A percentile compares a stretch with the other conserved stretches of the same genome.
Evolutionary conservation across 305 asterid species (phyloP).

Genomic region (Ilex paraguariensis): DNA sequence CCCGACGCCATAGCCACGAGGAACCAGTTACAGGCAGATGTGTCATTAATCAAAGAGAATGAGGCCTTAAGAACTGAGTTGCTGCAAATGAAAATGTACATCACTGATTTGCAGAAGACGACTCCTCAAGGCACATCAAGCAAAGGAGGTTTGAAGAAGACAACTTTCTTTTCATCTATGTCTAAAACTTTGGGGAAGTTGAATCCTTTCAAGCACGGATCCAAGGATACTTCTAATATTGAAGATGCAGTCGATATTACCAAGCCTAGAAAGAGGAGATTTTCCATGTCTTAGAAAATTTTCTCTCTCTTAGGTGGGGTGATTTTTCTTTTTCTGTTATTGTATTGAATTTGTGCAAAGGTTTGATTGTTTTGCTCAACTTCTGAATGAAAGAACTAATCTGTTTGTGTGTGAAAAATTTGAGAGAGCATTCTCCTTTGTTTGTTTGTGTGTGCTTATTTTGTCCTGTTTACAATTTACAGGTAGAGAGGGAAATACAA

Average conservation of each 20-base stretch:
- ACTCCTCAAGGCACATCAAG: slow-evolving; percentile 31
- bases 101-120: slow-evolving; percentile 52
- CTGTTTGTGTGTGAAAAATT: not conserved
- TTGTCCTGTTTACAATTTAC: too few relatives aligned
- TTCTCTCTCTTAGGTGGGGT: not conserved
- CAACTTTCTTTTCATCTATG: slow-evolving; percentile 73
- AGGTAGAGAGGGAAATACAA: too few relatives aligned
- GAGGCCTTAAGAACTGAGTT: slow-evolving; percentile 75
- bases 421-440: not conserved
- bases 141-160: slow-evolving; percentile 28
- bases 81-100: slow-evolving; percentile 80
- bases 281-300: slow-evolving; percentile 59
- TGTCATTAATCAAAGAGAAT: slow-evolving; percentile 67
- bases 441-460: too few relatives aligned
- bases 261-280: slow-evolving; percentile 93
- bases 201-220: slow-evolving; percentile 83
- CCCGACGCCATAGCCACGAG: slow-evolving; percentile 53
- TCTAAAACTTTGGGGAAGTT: slow-evolving; percentile 74
- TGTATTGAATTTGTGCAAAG: not conserved
- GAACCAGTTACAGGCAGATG: slow-evolving; percentile 64
- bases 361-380: not conserved
- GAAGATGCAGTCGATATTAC: slow-evolving; percentile 54
- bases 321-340: not conserved
- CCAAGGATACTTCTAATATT: slow-evolving; percentile 68
- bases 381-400: not conserved